Conservation (phyloP, 2,329 filamentous ascomycete species). For the Fusarium pseudocircinatum region DNA sequence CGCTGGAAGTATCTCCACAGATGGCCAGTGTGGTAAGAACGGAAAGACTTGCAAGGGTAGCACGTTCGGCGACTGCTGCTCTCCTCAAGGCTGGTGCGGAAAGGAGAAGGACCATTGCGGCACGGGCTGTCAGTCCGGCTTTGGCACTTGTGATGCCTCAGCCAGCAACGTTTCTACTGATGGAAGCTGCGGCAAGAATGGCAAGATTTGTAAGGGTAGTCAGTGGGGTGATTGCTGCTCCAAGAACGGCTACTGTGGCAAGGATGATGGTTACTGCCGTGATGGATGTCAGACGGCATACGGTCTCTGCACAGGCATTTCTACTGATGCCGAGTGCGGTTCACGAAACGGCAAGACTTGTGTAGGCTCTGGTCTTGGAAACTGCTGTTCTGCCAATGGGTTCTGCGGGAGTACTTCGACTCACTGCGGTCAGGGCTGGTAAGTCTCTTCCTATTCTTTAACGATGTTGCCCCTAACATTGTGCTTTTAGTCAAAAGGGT, state of each 20-base stretch:
- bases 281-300: background rate
- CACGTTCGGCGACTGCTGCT: no score
- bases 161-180: background rate
- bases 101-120: no score
- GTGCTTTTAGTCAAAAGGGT: background rate
- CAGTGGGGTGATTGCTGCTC: slow-evolving; percentile 2
- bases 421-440: slow-evolving; percentile 15
- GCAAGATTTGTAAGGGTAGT: slow-evolving; percentile 14
- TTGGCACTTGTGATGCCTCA: background rate
- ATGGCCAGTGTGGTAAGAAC: no score
- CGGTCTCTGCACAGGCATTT: background rate
- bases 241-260: slow-evolving; percentile 1
- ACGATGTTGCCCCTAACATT: background rate
- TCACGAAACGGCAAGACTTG: slow-evolving; percentile 10
- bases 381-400: background rate
- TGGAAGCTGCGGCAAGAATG: slow-evolving; percentile 9
- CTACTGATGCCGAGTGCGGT: background rate
- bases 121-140: no score
- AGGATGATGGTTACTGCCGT: background rate
- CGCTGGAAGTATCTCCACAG: no score
- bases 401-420: background rate
- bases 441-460: background rate
- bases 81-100: no score
- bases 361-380: slow-evolving; percentile 4
- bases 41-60: no score